phyloP scores from a whole-genome alignment of 371 early-diverging fungal genomes.

The Synchytrium microbalum region DNA sequence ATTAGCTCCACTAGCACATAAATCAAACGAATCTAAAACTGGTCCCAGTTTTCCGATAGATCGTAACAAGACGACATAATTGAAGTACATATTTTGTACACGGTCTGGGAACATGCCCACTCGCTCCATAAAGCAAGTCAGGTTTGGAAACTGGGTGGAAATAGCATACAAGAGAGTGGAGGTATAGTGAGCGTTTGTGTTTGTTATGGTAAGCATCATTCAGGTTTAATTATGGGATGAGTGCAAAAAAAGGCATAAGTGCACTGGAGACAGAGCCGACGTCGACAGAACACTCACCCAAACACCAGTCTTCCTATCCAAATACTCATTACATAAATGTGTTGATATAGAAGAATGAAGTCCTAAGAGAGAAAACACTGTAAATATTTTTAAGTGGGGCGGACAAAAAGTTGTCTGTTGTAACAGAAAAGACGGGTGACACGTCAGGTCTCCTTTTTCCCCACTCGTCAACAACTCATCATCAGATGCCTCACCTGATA shows the following conservation, averaged over 20 bases:
- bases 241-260: background rate
- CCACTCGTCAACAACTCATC: background rate
- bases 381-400: too few species aligned
- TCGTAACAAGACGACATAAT: slow-evolving; percentile 74
- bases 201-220: too few species aligned
- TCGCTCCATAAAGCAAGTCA: slow-evolving; percentile 80
- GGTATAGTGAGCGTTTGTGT: too few species aligned
- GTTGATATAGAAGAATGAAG: slow-evolving; percentile 96
- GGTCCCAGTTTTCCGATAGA: slow-evolving; percentile 75
- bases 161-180: background rate
- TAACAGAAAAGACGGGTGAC: background rate
- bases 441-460: background rate
- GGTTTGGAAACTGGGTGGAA: slow-evolving; percentile 38
- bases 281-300: slow-evolving; percentile 58
- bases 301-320: slow-evolving; percentile 69
- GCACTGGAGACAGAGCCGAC: slow-evolving; percentile 8
- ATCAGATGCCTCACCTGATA: slow-evolving; percentile 61
- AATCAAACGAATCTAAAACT: slow-evolving; percentile 63
- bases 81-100: slow-evolving; percentile 88
- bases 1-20: slow-evolving; percentile 28
- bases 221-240: background rate
- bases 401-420: background rate
- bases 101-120: slow-evolving; percentile 86
- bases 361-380: slow-evolving; percentile 34
- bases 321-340: slow-evolving; percentile 89